These are phyloP conservation scores for Diatrype stigma DNA, from an alignment of 2,329 filamentous ascomycete genomes.

Conservation along the genomic window DNA sequence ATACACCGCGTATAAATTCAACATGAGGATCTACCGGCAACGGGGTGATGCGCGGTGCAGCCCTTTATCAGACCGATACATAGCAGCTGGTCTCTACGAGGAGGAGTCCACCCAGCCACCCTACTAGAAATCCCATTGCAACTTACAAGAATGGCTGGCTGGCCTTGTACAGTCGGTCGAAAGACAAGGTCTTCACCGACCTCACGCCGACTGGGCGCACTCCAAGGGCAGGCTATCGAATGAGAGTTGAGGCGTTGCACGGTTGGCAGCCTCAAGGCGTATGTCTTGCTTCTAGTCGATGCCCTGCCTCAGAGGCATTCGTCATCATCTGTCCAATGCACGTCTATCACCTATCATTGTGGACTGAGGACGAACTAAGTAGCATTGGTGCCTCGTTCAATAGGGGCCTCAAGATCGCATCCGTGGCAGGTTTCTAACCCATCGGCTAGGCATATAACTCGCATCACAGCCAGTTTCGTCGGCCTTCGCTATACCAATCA, in stretches of 20 bases:
- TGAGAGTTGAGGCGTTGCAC: not conserved
- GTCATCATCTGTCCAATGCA: not conserved
- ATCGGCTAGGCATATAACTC: not conserved
- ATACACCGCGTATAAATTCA: not conserved
- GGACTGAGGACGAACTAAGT: not conserved
- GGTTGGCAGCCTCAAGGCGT: not conserved
- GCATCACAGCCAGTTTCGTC: not conserved
- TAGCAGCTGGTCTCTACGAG: not conserved
- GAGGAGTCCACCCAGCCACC: too few relatives aligned
- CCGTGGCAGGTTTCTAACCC: not conserved
- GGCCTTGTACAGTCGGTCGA: not conserved
- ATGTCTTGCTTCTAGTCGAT: not conserved
- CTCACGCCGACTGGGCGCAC: constrained; percentile 1
- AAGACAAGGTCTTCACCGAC: not conserved
- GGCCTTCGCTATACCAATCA: not conserved
- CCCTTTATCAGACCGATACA: not conserved
- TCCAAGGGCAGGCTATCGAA: constrained; percentile 1
- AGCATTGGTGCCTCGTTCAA: not conserved
- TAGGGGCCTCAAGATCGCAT: not conserved
- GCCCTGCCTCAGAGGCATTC: not conserved
- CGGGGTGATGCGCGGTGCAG: not conserved
- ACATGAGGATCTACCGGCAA: not conserved
- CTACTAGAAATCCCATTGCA: too few relatives aligned
- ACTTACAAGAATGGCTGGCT: not conserved
- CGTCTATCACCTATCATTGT: not conserved